Evolutionary conservation across 306 rosid species (phyloP), one percentile per base, ranked within the genome.

Genomic region (Lablab purpureus): DNA sequence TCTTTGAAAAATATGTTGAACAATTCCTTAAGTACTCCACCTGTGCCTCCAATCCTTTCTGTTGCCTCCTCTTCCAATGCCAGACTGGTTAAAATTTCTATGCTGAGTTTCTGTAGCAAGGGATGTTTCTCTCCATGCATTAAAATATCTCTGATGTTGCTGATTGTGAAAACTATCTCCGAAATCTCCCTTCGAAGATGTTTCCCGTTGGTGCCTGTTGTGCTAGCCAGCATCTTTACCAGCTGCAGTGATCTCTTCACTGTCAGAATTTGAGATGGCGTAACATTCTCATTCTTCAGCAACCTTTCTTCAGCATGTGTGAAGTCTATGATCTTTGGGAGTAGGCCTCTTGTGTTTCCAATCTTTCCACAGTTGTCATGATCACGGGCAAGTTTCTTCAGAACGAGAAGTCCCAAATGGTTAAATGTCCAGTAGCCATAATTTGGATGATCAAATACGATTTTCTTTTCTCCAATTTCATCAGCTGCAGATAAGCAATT

Each of bases 311-410:
- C 96, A 3, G 86, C 87, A 47, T 89, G 96, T 28, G 98, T 87
- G 80, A 93, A 91, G 30, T 91, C 96, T 70, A 96, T 83, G 77
- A 96, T 90, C 80, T 96, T 96, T 40, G 96, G 92, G 7, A 96
- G 87, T 30, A 96, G 91, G 72, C 94, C 98, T 76, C 92, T 91
- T 49, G 99, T 93, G 70, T 84, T 91, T 50, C 98, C 99, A 56
- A 96, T 96, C 87, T 96, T 96, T 27, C 98, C 97, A 59, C 97
- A 93, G 81, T 89, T 96, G 70, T 96, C 98, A 19, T 87, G 99
- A 73, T 93, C 92, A n/a, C 78, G 92, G 0, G 97, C 92, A 46
- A 96, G 97, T 78, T 91, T 91, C 40, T 91, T 96, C 82, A 96
- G 84, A 80, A 96, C 91, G 28, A 84, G 80, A 23, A 96, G 94